Conservation (phyloP, 768 basidiomycete species). For the Boletus sp. region DNA sequence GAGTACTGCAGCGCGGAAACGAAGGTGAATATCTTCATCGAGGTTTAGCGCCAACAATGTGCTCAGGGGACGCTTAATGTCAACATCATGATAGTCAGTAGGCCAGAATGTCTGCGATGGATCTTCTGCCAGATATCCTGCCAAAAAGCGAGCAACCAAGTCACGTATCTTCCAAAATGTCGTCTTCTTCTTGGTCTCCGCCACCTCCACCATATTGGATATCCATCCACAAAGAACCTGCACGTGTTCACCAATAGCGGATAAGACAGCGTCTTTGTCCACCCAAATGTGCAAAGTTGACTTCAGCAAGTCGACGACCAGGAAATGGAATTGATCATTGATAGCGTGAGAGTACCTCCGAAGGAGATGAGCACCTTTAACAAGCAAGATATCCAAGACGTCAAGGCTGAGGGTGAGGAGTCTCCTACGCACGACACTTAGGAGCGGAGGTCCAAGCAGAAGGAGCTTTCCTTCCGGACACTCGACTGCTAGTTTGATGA, state of each 20-base stretch:
- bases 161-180: conserved; percentile 71
- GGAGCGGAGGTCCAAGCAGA: too few relatives aligned
- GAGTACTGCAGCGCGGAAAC: conserved; percentile 70
- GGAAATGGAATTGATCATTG: conserved; percentile 50
- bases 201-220: conserved; percentile 40
- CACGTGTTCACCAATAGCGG: conserved; percentile 44
- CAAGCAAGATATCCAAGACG: conserved; percentile 53
- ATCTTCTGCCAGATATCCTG: conserved; percentile 60
- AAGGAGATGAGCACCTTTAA: conserved; percentile 53
- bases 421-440: too few relatives aligned
- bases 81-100: conserved; percentile 24
- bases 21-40: conserved; percentile 83
- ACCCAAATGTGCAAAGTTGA: conserved; percentile 65
- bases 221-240: too few relatives aligned
- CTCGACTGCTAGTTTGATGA: too few relatives aligned
- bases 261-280: conserved; percentile 26
- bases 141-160: conserved; percentile 60
- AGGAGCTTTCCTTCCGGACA: too few relatives aligned
- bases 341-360: conserved; percentile 51
- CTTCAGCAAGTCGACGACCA: conserved; percentile 61
- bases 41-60: too few relatives aligned
- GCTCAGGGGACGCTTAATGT: too few relatives aligned
- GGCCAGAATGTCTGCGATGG: conserved; percentile 53
- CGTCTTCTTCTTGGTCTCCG: conserved; percentile 38
- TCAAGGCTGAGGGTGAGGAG: conserved; percentile 49